A percentile compares a stretch with the other conserved stretches of the same genome.
Conservation (phyloP, 345 rosid genomes). For the Moricandia moricandioides region DNA sequence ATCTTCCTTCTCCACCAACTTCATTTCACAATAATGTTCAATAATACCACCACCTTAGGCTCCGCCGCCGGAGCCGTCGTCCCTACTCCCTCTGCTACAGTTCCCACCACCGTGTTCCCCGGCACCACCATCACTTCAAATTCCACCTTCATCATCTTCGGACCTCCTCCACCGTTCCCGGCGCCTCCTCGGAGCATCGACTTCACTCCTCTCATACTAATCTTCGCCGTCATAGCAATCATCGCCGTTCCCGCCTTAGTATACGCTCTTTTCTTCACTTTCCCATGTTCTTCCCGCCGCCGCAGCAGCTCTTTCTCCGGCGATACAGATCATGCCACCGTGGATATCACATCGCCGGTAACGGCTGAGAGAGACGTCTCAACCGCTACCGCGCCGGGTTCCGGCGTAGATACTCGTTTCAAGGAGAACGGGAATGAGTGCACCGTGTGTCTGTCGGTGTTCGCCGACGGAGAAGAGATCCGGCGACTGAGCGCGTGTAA, state of each 20-base stretch:
- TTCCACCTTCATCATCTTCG: slow-evolving; percentile 32
- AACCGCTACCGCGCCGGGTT: not conserved
- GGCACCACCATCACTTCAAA: slow-evolving; percentile 26
- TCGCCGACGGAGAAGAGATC: slow-evolving; percentile 57
- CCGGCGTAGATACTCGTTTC: slow-evolving; percentile 45
- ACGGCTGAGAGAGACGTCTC: not conserved
- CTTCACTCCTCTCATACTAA: slow-evolving; percentile 63
- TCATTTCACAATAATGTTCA: slow-evolving; percentile 26
- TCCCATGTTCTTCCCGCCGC: slow-evolving; percentile 48
- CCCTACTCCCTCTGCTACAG: slow-evolving; percentile 13
- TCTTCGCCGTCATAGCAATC: slow-evolving; percentile 64
- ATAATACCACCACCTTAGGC: slow-evolving; percentile 21
- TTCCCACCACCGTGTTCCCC: slow-evolving; percentile 27
- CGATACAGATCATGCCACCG: slow-evolving; percentile 15
- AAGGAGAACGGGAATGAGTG: slow-evolving; percentile 66
- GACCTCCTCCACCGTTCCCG: slow-evolving; percentile 60
- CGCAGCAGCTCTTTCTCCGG: slow-evolving; percentile 11
- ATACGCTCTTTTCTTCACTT: slow-evolving; percentile 60
- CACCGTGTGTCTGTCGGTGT: slow-evolving; percentile 63
- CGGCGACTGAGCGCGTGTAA: slow-evolving; percentile 54
- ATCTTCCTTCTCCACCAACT: not conserved
- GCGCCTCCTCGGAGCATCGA: slow-evolving; percentile 50
- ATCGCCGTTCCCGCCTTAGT: slow-evolving; percentile 68
- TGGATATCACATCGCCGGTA: not conserved
- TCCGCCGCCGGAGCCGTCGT: slow-evolving; percentile 5